Evolutionary conservation across 306 rosid genomes (phyloP), one percentile per base, ranked within the genome.

Genomic region (Sechiopsis laciniata): DNA sequence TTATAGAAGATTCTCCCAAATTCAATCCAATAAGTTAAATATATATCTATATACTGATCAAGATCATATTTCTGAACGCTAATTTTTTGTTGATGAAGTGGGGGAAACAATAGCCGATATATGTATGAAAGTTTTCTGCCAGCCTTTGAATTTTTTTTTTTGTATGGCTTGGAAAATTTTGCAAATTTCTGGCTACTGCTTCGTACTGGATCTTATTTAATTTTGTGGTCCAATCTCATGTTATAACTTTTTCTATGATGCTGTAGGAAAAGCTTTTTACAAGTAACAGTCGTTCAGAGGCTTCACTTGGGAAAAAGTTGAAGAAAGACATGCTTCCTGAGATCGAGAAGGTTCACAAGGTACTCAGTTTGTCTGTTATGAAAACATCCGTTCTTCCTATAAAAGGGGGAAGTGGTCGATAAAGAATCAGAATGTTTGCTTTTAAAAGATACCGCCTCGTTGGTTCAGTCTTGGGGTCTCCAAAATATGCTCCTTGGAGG

Each of bases 331-430:
- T 95, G 96, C 96, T 95, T 82, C 92, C 96, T 50, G 99, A 95
- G 87, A 87, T 95, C 77, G 99, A 95, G 87, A 95, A 87, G 84
- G 97, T 83, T 80, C 99, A 91, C 54, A 95, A 95, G 99, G 99
- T 95, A 86, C 68, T 48, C 59, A 0, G 5, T 26, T 46, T 26
- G 8, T 70, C 22, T 22, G 42, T 68, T 45, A 45, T 67, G 35
- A 67, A 16, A 6, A 67, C 46, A 6, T 17, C 54, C n/a, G 29
- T 8, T 37, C 71, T 65, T 65, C n/a, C 53, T 62, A 1, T 24
- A 14, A 37, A 16, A 10, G 7, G 46, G 37, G 40, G 17, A 2
- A 5, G 12, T 62, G 68, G 9, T 37, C 11, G n/a, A 16, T 16
- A 37, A 17, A 8, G 29, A 63, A 16, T 63, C 14, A 35, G 52